Evolutionary conservation across 2,329 filamentous ascomycete genomes (phyloP).

Genomic region (Thermoascus crustaceus): DNA sequence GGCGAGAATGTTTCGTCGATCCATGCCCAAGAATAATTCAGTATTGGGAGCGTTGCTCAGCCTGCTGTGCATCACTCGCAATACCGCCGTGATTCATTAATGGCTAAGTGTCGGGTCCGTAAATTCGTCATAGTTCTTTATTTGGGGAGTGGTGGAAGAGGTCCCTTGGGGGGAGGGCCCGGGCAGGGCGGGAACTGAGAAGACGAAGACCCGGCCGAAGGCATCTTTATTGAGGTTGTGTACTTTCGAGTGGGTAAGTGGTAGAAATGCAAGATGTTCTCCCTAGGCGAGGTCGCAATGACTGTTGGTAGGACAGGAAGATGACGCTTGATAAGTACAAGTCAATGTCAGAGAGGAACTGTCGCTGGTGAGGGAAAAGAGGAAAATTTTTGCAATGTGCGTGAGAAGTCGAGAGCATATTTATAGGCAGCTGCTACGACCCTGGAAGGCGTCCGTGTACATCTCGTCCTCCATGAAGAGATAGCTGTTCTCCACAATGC

Average conservation of each 20-base stretch:
- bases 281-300: too few relatives aligned
- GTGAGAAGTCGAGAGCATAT: too few relatives aligned
- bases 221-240: constrained; percentile 17
- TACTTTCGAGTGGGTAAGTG: neutral
- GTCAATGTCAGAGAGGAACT: too few relatives aligned
- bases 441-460: too few relatives aligned
- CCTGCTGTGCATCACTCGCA: constrained; percentile 1
- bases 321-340: too few relatives aligned
- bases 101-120: neutral
- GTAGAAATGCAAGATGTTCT: too few relatives aligned
- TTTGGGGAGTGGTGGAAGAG: constrained; percentile 32
- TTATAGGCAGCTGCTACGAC: too few relatives aligned
- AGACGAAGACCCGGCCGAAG: constrained; percentile 24
- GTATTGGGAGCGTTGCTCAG: neutral
- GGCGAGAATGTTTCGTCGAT: neutral
- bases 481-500: too few relatives aligned
- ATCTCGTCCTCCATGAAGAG: too few relatives aligned
- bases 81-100: neutral
- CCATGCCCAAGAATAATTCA: constrained; percentile 1
- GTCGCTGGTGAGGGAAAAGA: too few relatives aligned
- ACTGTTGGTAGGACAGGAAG: too few relatives aligned
- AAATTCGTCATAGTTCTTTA: constrained; percentile 13
- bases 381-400: too few relatives aligned
- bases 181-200: constrained; percentile 33
- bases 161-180: constrained; percentile 31